Evolutionary conservation across 75 land plant genomes (phyloP).

Genomic region (Adiantum capillusveneris): DNA sequence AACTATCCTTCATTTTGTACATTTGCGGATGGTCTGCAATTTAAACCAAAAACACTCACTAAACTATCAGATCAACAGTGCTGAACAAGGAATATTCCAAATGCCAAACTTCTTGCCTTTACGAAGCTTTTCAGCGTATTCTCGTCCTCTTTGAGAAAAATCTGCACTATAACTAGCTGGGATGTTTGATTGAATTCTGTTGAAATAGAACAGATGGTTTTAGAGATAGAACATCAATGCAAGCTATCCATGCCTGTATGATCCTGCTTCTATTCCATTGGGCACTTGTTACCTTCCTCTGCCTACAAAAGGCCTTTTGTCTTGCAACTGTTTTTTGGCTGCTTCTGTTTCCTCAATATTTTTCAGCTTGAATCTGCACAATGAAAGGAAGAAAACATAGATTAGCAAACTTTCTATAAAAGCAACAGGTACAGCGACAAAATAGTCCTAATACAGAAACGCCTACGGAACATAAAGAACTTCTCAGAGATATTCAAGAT

Average conservation of each 20-base stretch:
- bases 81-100: background rate
- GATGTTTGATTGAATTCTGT: constrained; percentile 39
- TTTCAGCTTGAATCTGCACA: constrained; percentile 72
- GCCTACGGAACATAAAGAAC: too few species aligned
- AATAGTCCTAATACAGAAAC: too few species aligned
- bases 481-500: too few species aligned
- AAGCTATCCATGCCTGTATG: too few species aligned
- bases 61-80: background rate
- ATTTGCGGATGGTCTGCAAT: constrained; percentile 74
- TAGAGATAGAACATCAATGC: constrained; percentile 1
- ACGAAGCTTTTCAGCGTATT: constrained; percentile 88
- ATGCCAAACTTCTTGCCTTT: constrained; percentile 42
- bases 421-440: too few species aligned
- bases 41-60: background rate
- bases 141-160: constrained; percentile 86
- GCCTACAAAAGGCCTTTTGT: constrained; percentile 69
- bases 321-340: constrained; percentile 93
- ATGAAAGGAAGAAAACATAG: too few species aligned
- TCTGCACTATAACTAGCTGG: constrained; percentile 97
- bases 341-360: constrained; percentile 99
- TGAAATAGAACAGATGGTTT: background rate
- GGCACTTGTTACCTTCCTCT: constrained; percentile 42
- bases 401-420: too few species aligned
- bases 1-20: constrained; percentile 49
- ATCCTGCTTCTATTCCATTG: too few species aligned